Evolutionary conservation across 1,284 basidiomycete species (phyloP), one percentile per base, ranked within the genome.

Genomic region (Moesziomyces sp.): DNA sequence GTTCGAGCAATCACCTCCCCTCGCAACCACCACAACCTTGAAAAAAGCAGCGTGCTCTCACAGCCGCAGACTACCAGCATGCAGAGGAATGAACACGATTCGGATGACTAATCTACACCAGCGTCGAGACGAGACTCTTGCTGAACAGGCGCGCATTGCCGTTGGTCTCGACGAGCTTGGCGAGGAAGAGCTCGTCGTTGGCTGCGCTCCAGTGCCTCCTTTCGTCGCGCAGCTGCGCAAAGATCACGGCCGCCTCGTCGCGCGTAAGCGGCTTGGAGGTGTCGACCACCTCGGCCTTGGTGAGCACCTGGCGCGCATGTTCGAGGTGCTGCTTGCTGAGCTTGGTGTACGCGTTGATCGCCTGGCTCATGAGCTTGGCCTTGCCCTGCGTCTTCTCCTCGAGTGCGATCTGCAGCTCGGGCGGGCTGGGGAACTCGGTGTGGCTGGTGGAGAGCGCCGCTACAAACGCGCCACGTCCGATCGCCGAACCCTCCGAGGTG

Each of bases 121-220:
- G 66, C 6, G 71, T 74, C 40, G 54, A 58, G 14, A 62, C 55
- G 14, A 79, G 51, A 48, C 78, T 77, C 46, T 57, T 66, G 40
- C 73, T 70, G 43, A 83, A 82, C n/a, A 62, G 28, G 30, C 73
- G 52, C 6, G 75, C 60, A 42, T 78, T 83, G 11, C 79, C 81
- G 21, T 64, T 64, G 51, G 72, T 73, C 60, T 81, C 79, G 35
- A 81, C 75, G 40, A 83, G 53, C 63, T 80, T 81, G 44, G 76
- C 59, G 56, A 80, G 35, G 30, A 80, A 80, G 16, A 72, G 48
- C 50, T 83, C 81, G 55, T 83, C 81, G 58, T 81, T 80, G 24
- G 69, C 62, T 6, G 64, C 60, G 24, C 53, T 58, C 78, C 78
- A 79, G 19, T 73, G 52, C 16, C 55, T 50, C 38, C 55, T 62